Evolutionary conservation across 345 rosid genomes (phyloP).

Genomic region (Arabidopsis suecica): DNA sequence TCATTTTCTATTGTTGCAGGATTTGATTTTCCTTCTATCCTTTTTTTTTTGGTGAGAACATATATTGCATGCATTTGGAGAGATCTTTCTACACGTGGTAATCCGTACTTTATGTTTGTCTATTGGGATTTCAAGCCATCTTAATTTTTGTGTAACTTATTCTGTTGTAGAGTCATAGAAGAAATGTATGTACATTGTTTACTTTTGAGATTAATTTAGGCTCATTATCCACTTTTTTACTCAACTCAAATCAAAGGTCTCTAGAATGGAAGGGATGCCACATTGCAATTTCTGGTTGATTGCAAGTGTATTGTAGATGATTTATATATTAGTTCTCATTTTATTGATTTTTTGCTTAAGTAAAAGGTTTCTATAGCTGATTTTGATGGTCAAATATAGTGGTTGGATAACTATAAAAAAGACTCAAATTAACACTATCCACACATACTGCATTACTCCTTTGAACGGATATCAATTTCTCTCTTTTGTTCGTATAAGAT

Average conservation of each 20-base stretch:
- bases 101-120: slow-evolving; percentile 17
- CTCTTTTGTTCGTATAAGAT: background rate
- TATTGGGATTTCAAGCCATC: slow-evolving; percentile 4
- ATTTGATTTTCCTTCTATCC: background rate
- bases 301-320: background rate
- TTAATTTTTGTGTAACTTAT: background rate
- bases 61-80: slow-evolving; percentile 34
- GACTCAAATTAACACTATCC: too few relatives aligned
- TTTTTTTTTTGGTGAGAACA: background rate
- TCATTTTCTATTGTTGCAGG: background rate
- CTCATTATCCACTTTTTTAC: background rate
- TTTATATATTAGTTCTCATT: background rate
- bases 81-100: slow-evolving; percentile 38
- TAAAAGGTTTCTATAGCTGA: background rate
- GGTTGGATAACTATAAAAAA: background rate
- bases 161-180: background rate
- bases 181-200: slow-evolving; percentile 1
- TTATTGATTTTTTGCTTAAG: background rate
- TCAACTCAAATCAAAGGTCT: background rate
- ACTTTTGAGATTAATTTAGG: background rate
- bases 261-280: background rate
- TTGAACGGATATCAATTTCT: background rate
- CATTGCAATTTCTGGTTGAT: background rate
- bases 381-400: slow-evolving; percentile 16
- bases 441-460: background rate